phyloP scores from a whole-genome alignment of 2,329 filamentous ascomycete genomes.

The Xylariaceae sp. region DNA sequence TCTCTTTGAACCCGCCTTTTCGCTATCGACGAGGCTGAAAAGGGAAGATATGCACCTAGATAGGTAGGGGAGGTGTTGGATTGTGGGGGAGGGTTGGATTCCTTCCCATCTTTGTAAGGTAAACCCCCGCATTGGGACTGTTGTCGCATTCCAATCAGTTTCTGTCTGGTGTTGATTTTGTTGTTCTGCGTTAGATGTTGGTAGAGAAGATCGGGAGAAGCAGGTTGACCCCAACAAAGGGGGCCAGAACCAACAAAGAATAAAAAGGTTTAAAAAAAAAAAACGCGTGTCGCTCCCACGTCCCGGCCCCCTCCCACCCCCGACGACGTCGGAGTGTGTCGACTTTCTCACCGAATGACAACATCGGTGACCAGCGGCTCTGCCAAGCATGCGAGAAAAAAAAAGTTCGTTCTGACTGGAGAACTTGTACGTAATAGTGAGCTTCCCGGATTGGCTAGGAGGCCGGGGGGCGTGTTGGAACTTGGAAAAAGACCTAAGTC shows the following conservation, averaged over 20 bases:
- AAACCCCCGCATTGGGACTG: too few species aligned
- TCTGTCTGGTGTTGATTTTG: too few species aligned
- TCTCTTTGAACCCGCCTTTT: background rate
- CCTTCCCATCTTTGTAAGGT: too few species aligned
- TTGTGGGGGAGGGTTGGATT: constrained; percentile 3
- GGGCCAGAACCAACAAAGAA: too few species aligned
- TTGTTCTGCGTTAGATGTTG: too few species aligned
- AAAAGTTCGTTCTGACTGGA: constrained; percentile 17
- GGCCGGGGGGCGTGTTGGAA: background rate
- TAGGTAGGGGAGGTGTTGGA: constrained; percentile 4
- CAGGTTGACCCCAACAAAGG: too few species aligned
- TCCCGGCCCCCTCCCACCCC: too few species aligned
- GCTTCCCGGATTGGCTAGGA: constrained; percentile 10
- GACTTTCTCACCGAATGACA: background rate
- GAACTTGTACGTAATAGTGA: constrained; percentile 33
- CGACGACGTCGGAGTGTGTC: background rate
- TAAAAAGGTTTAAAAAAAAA: too few species aligned
- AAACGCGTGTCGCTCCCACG: too few species aligned
- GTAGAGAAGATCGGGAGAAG: too few species aligned
- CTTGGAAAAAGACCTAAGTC: background rate
- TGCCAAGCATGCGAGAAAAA: constrained; percentile 5
- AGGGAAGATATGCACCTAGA: background rate
- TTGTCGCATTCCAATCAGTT: background rate
- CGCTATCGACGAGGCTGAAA: constrained; percentile 15
- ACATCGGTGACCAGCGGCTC: background rate